Conservation (phyloP, 2,329 filamentous ascomycete species). For the Aureobasidium namibiae region DNA sequence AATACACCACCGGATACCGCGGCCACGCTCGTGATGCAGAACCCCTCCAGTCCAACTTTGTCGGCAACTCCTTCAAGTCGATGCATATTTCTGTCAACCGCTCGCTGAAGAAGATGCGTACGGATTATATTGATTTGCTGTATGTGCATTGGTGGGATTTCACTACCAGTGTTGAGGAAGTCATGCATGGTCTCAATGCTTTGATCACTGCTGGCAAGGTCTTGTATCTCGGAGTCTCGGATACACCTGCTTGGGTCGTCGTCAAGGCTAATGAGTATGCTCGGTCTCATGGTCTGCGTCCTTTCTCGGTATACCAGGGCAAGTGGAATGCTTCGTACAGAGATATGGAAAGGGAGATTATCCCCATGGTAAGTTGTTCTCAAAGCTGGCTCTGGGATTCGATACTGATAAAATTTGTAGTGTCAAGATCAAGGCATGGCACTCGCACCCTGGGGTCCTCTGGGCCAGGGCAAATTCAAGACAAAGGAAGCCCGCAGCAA, state of each 20-base stretch:
- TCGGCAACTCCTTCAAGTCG: conserved; percentile 33
- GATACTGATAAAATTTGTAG: neutral
- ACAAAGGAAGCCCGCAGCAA: conserved; percentile 33
- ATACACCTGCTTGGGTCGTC: conserved; percentile 35
- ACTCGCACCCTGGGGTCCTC: conserved; percentile 49
- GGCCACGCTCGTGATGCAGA: conserved; percentile 15
- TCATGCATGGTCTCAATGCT: conserved; percentile 37
- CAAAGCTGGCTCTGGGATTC: too few relatives aligned
- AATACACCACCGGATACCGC: conserved; percentile 28
- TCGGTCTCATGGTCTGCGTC: conserved; percentile 31
- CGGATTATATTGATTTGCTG: conserved; percentile 58
- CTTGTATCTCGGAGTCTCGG: conserved; percentile 36
- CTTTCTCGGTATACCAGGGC: conserved; percentile 34
- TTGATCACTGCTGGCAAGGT: conserved; percentile 35
- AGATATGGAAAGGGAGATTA: conserved; percentile 39
- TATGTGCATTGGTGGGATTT: conserved; percentile 36
- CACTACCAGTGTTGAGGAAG: conserved; percentile 34
- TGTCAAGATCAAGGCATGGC: conserved; percentile 31
- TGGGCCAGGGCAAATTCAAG: conserved; percentile 37
- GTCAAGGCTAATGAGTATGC: conserved; percentile 27
- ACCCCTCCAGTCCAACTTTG: conserved; percentile 16
- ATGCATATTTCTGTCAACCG: conserved; percentile 33
- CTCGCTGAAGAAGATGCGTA: conserved; percentile 39
- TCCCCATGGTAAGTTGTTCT: conserved; percentile 31
- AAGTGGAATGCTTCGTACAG: conserved; percentile 35